Base-by-base conservation (phyloP, 2,329 filamentous ascomycete species). In the Rosellinia necatrix region DNA sequence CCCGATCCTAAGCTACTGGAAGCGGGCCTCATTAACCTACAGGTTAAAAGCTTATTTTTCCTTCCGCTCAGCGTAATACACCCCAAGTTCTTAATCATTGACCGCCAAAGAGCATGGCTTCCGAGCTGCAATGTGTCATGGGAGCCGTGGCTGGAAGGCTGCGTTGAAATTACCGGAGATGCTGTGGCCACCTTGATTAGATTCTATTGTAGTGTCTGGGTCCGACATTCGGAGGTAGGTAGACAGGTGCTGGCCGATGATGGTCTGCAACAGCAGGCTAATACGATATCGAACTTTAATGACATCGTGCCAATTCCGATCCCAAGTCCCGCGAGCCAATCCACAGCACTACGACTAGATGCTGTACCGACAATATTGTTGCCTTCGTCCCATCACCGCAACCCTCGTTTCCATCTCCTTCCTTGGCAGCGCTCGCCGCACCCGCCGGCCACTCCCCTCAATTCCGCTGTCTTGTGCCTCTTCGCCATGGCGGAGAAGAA, bases 101-200 rank as follows among this genome's bases (percentile, higher is more conserved):
- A 96, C 69, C 80, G 87, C 0, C 71, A 76, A 27, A 78, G 74
- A 2, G 88, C 88, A 0, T 87, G 88, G 65, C 71, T 94, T 8
- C 90, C 90, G 0, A 91, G 88, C 64, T 92, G 89, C 71, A 96
- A 96, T 64, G 84, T 96, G 4, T 92, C 88, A 66, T 94, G 89
- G 89, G 91, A 94, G 71, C 74, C 84, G n/a, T 96, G 91, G 91
- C 87, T 93, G 22, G 91, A 96, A 70, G 89, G 87, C 0, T 90
- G 87, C 53, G 75, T 93, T 3, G 83, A 85, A 51, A 72, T 93
- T 9, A 77, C 78, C 6, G 90, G 89, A 0, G 76, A 79, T 0
- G 77, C 88, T 0, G 83, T 91, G 0, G 64, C 70, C 3, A 76
- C 80, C n/a, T 80, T 94, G 34, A 62, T 89, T 37, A 69, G 75